Evolutionary conservation across 768 basidiomycete species (phyloP).

Genomic region (Kondoa subrosea): DNA sequence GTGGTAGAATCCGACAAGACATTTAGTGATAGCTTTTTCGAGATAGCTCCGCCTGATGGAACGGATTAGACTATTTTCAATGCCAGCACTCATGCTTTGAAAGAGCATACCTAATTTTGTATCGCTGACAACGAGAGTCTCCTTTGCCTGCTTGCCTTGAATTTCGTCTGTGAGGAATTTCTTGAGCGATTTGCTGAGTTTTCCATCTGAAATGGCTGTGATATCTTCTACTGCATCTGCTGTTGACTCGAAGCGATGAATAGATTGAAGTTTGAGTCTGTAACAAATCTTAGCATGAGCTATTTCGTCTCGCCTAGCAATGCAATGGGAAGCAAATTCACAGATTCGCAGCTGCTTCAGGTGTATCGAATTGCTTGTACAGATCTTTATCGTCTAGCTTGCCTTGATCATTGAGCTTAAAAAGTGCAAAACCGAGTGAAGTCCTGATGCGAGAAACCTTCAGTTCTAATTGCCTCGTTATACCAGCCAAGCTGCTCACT

Average conservation of each 20-base stretch:
- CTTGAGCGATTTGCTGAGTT: constrained; percentile 79
- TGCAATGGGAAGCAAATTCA: constrained; percentile 31
- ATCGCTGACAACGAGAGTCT: constrained; percentile 68
- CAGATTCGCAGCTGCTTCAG: constrained; percentile 82
- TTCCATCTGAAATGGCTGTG: constrained; percentile 76
- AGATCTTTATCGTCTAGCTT: constrained; percentile 73
- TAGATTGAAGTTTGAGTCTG: constrained; percentile 81
- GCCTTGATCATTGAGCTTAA: constrained; percentile 50
- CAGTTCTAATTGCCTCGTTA: background rate
- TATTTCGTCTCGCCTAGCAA: background rate
- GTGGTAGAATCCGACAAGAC: constrained; percentile 47
- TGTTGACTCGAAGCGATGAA: constrained; percentile 92
- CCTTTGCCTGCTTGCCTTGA: constrained; percentile 50
- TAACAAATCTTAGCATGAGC: background rate
- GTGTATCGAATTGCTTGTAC: constrained; percentile 81
- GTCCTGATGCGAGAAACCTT: constrained; percentile 52
- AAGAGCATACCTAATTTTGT: constrained; percentile 59
- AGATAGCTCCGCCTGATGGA: constrained; percentile 55
- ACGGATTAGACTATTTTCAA: background rate
- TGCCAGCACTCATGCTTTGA: background rate
- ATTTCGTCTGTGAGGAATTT: constrained; percentile 69
- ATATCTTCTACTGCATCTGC: constrained; percentile 94
- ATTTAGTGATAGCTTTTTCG: constrained; percentile 83
- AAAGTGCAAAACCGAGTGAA: constrained; percentile 88
- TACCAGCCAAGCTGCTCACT: background rate